A percentile compares a stretch with the other conserved stretches of the same genome.
phyloP scores from a whole-genome alignment of 495 filamentous ascomycete genomes.

The Xylaria longipes region DNA sequence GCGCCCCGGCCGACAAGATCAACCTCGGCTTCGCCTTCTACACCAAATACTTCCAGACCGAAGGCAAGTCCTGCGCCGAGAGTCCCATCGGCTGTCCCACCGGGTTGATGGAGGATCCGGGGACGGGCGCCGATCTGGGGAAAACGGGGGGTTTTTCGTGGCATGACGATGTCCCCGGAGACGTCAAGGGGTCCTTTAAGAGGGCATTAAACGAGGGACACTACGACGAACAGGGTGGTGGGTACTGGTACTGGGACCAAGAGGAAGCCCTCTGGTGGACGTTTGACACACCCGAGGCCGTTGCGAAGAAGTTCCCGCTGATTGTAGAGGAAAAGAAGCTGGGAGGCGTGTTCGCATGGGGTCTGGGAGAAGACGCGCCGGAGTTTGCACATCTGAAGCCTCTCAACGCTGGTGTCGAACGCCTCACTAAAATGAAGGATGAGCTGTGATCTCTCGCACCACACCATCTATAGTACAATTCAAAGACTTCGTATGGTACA shows the following conservation, averaged over 20 bases:
- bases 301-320: constrained; percentile 66
- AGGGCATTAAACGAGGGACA: constrained; percentile 60
- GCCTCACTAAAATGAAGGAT: constrained; percentile 37
- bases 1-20: constrained; percentile 60
- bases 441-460: constrained; percentile 28
- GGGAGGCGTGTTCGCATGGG: constrained; percentile 78
- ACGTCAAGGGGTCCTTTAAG: constrained; percentile 55
- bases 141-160: constrained; percentile 68
- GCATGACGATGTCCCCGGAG: constrained; percentile 54
- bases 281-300: constrained; percentile 70
- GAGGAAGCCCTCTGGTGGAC: constrained; percentile 72
- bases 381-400: constrained; percentile 64
- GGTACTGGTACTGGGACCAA: constrained; percentile 72
- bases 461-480: neutral
- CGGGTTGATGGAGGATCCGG: constrained; percentile 66
- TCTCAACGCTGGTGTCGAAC: constrained; percentile 56
- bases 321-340: constrained; percentile 64
- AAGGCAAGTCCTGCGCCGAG: constrained; percentile 55
- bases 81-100: constrained; percentile 68
- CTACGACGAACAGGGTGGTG: constrained; percentile 65
- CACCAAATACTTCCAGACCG: constrained; percentile 72
- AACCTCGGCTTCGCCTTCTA: constrained; percentile 82
- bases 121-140: constrained; percentile 68
- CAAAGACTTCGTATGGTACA: neutral
- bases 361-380: constrained; percentile 72